Percentiles rank a stretch among this genome's conserved stretches.
Conservation (phyloP, 306 rosid genomes). For the Cajanus cajan region DNA sequence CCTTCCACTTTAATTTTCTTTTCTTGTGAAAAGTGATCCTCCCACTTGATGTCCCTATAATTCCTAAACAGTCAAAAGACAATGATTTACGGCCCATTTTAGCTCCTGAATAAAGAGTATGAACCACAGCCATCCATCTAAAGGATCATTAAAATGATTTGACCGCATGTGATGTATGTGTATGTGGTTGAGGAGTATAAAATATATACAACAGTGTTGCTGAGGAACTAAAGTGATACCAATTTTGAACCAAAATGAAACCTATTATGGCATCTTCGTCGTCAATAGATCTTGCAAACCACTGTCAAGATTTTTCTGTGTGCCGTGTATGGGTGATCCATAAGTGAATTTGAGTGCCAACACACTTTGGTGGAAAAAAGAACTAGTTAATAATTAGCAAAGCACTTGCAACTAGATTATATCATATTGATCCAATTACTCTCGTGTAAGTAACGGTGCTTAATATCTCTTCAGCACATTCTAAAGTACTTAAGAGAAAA, state of each 20-base stretch:
- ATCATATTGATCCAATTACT: too few species aligned
- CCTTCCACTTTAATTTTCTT: conserved; percentile 23
- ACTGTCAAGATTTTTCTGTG: neutral
- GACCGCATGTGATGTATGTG: neutral
- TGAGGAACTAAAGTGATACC: neutral
- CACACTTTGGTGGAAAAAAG: neutral
- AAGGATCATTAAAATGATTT: neutral
- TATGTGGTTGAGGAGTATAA: neutral
- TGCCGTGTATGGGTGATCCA: neutral
- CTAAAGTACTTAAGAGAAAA: too few species aligned
- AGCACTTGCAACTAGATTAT: too few species aligned
- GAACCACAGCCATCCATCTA: neutral
- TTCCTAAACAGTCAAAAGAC: neutral
- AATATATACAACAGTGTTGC: neutral
- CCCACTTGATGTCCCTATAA: conserved; percentile 32
- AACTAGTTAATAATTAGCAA: too few species aligned
- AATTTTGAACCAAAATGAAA: neutral
- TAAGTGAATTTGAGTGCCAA: neutral
- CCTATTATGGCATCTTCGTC: neutral
- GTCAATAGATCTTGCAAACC: neutral
- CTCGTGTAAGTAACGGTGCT: too few species aligned
- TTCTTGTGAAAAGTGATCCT: conserved; percentile 5
- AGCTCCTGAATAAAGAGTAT: neutral
- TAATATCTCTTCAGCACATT: too few species aligned
- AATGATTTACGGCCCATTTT: neutral